Evolutionary conservation across 2,329 filamentous ascomycete species (phyloP).

Genomic region (Tolypocladium cylindrosporum): DNA sequence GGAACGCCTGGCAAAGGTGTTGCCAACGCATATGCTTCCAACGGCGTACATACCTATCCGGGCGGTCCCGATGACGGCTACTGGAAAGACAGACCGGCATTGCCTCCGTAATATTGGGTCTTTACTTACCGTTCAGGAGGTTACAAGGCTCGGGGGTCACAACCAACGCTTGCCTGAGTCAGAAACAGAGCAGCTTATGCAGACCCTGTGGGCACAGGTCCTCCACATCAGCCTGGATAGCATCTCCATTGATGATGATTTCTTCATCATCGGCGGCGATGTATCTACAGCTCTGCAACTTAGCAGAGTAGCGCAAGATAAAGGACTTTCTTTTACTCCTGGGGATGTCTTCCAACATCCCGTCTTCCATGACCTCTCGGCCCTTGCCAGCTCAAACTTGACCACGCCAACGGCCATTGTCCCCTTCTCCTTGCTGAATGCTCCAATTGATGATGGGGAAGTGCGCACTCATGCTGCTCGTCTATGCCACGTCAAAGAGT

Average conservation of each 20-base stretch:
- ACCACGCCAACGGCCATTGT: neutral
- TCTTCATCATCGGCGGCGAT: conserved; percentile 23
- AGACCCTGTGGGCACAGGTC: conserved; percentile 26
- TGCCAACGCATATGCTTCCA: conserved; percentile 11
- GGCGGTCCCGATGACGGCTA: conserved; percentile 5
- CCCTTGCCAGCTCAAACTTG: neutral
- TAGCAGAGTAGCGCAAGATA: conserved; percentile 20
- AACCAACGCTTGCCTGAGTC: conserved; percentile 3
- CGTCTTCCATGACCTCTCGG: conserved; percentile 4
- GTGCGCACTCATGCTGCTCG: conserved; percentile 1
- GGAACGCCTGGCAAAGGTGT: conserved; percentile 1
- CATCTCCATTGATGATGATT: conserved; percentile 6
- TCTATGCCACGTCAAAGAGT: conserved; percentile 5
- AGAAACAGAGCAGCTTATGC: conserved; percentile 8
- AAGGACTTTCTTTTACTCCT: conserved; percentile 8
- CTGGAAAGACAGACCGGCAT: conserved; percentile 7
- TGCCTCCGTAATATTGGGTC: conserved; percentile 8
- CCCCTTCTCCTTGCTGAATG: conserved; percentile 1
- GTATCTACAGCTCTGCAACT: conserved; percentile 28
- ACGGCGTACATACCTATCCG: conserved; percentile 5
- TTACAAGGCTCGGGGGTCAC: neutral
- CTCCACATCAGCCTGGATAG: conserved; percentile 4
- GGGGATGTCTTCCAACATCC: conserved; percentile 7
- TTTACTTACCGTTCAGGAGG: conserved; percentile 7
- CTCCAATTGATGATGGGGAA: neutral